Conservation (phyloP, 1,139 yeast genomes). For the Lodderomyces theae region DNA sequence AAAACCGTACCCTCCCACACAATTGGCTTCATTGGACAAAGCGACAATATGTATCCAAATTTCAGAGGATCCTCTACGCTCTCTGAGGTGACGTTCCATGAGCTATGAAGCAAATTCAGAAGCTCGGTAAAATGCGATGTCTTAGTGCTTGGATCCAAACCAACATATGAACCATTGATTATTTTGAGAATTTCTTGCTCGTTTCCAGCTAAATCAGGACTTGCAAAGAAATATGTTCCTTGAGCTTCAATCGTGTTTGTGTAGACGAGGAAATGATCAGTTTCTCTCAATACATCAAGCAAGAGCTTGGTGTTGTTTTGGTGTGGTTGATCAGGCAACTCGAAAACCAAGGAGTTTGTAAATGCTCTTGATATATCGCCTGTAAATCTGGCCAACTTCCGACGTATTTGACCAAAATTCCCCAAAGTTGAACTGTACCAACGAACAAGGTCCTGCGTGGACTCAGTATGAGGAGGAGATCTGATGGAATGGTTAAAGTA, state of each 20-base stretch:
- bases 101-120: constrained; percentile 21
- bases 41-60: constrained; percentile 64
- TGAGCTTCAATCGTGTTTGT: constrained; percentile 71
- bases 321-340: constrained; percentile 42
- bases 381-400: constrained; percentile 79
- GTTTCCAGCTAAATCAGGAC: constrained; percentile 51
- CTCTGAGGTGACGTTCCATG: constrained; percentile 10
- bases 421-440: constrained; percentile 86
- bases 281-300: constrained; percentile 54
- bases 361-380: constrained; percentile 67
- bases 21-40: constrained; percentile 81
- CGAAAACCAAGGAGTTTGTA: constrained; percentile 72
- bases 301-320: constrained; percentile 53
- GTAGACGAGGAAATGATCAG: constrained; percentile 77
- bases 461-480: constrained; percentile 52
- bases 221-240: constrained; percentile 74
- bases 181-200: constrained; percentile 43
- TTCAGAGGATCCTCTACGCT: constrained; percentile 27
- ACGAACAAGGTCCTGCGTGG: constrained; percentile 59
- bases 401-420: constrained; percentile 78
- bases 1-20: constrained; percentile 87
- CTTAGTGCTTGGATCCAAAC: constrained; percentile 30
- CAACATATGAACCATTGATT: constrained; percentile 44
- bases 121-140: constrained; percentile 34
- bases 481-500: constrained; percentile 72